These are phyloP conservation scores for Phytopythium kandeliae DNA, from an alignment of 352 stramenopile genomes.

Conservation along the genomic window DNA sequence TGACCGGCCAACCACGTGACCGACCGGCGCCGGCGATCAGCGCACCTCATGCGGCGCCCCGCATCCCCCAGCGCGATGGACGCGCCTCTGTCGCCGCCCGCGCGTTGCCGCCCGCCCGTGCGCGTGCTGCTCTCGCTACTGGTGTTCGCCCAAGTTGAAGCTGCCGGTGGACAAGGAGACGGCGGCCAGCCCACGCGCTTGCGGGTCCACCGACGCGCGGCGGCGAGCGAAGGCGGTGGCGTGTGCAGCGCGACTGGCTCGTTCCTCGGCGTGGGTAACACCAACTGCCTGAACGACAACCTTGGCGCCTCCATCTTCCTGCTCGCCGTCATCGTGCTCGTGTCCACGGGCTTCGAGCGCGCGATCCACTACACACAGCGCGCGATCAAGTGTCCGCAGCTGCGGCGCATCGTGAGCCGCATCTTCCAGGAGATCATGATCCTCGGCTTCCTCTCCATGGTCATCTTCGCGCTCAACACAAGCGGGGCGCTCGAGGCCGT, in stretches of 20 bases:
- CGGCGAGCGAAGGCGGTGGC: neutral
- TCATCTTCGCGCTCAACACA: slow-evolving; percentile 86
- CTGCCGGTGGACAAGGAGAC: neutral
- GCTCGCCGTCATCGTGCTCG: slow-evolving; percentile 64
- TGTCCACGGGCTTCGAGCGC: slow-evolving; percentile 63
- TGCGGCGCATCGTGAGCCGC: slow-evolving; percentile 77
- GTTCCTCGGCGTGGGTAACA: slow-evolving; percentile 82
- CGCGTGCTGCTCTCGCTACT: neutral
- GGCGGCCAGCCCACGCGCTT: neutral
- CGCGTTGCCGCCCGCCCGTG: neutral
- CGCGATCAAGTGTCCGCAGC: slow-evolving; percentile 68
- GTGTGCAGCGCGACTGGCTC: slow-evolving; percentile 11
- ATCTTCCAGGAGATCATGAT: slow-evolving; percentile 89
- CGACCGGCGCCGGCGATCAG: no score
- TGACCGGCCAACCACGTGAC: no score
- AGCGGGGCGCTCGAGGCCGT: slow-evolving; percentile 53
- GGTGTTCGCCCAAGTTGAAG: slow-evolving; percentile 2
- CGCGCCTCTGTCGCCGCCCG: neutral
- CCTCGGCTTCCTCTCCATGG: slow-evolving; percentile 85
- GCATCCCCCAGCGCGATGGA: neutral
- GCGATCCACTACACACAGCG: slow-evolving; percentile 41
- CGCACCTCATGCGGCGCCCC: neutral
- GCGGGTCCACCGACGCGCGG: slow-evolving; percentile 1
- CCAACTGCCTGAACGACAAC: slow-evolving; percentile 69
- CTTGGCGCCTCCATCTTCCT: slow-evolving; percentile 69